Evolutionary conservation across 345 rosid species (phyloP), one percentile per base, ranked within the genome.

Genomic region (Nasturtium officinale): DNA sequence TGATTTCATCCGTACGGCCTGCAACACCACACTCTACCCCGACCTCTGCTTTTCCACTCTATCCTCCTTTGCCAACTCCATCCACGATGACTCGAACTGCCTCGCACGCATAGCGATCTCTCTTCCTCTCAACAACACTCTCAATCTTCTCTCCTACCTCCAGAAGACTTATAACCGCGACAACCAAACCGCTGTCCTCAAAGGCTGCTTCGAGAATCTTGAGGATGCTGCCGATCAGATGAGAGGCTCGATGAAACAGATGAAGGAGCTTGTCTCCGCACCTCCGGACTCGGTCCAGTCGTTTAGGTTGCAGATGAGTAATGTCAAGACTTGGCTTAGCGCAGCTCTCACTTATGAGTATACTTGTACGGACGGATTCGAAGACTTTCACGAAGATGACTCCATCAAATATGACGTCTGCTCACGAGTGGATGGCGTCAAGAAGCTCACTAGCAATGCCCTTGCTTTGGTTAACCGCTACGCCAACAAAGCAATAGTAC

Each of bases 261-360:
- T 92, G 90, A 78, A 85, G 17, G 80, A 80, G 69, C 45, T 78
- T 46, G 38, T 10, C 73, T 77, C 30, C 67, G 71, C 46, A 7
- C 9, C 61, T 30, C 43, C 43, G 2, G 77, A 30, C 51, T 79
- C 81, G 38, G 60, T 47, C 59, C 80, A 82, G 62, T 74, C 83
- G 17, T 87, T 89, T 59, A 69, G 82, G 82, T 92, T 90, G 72
- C 87, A 78, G 70, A 83, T 92, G 87, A 86, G 92, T 25, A 92
- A 92, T 70, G 96, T 92, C 40, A 80, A 89, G 83, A 92, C 96
- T 52, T 92, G 98, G 98, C 89, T 92, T 80, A 92, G 96, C 78
- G 91, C 98, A 0, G 92, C 93, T 6, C 65, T 90, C 63, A 90
- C 96, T 30, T 78, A 90, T 51, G 89, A 92, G 83, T 94, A 86